A percentile compares a stretch with the other conserved stretches of the same genome.
These are phyloP conservation scores for Trichoderma afroharzianum DNA, from an alignment of 2,329 filamentous ascomycete species.

Conservation along the genomic window DNA sequence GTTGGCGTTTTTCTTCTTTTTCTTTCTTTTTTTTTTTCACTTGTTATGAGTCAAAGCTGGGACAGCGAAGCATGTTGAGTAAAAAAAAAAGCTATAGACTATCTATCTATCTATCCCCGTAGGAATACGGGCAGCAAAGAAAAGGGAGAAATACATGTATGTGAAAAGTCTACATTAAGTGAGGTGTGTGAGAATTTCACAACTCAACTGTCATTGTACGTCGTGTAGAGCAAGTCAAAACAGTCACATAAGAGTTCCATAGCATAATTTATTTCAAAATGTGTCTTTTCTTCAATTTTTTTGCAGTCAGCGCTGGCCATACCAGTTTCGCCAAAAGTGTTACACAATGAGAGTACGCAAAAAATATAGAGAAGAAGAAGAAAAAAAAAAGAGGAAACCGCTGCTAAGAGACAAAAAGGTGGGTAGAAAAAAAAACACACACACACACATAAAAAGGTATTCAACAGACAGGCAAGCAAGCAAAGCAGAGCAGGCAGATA, in stretches of 20 bases:
- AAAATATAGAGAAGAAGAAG: not conserved
- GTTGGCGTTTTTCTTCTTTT: not conserved
- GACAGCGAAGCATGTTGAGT: not conserved
- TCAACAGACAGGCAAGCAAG: not conserved
- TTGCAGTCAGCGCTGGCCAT: not conserved
- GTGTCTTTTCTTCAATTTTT: slow-evolving; percentile 3
- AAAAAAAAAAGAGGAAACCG: not conserved
- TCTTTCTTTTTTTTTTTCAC: not conserved
- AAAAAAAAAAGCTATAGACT: not conserved
- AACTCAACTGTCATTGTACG: not conserved
- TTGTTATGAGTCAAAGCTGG: not conserved
- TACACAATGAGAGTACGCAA: not conserved
- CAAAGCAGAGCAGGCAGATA: not conserved
- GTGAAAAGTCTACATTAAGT: not conserved
- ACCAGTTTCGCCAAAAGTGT: not conserved
- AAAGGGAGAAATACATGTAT: not conserved
- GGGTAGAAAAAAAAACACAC: not conserved
- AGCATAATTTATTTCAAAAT: not conserved
- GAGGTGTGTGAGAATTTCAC: not conserved
- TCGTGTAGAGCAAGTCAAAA: not conserved
- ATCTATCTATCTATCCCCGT: not conserved
- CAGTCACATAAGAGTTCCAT: too few relatives aligned
- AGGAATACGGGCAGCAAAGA: not conserved
- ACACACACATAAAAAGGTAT: not conserved
- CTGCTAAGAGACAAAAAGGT: not conserved